phyloP scores from a whole-genome alignment of 495 filamentous ascomycete species.

The Aspergillus coremiiformis region DNA sequence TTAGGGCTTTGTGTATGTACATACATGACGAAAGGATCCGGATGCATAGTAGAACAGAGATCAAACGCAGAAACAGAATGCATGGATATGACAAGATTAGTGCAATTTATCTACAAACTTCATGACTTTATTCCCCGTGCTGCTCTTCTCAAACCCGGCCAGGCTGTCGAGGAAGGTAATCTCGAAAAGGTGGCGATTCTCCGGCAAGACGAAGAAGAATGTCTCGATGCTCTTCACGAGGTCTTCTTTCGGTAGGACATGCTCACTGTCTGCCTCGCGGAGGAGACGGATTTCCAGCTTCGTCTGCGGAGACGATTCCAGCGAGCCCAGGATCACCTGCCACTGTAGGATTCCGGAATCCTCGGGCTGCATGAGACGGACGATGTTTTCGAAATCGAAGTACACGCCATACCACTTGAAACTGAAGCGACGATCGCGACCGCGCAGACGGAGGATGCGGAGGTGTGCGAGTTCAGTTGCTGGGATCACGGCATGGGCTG shows the following conservation, averaged over 20 bases:
- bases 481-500: neutral
- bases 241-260: slow-evolving; percentile 20
- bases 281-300: slow-evolving; percentile 11
- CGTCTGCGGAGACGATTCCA: slow-evolving; percentile 3
- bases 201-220: slow-evolving; percentile 7
- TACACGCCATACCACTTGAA: slow-evolving; percentile 30
- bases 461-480: slow-evolving; percentile 4
- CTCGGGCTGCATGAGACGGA: slow-evolving; percentile 8
- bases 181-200: slow-evolving; percentile 1
- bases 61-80: too few species aligned
- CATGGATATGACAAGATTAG: too few species aligned
- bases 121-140: slow-evolving; percentile 9
- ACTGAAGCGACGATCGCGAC: slow-evolving; percentile 28
- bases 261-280: slow-evolving; percentile 6
- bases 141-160: slow-evolving; percentile 7
- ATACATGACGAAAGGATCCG: too few species aligned
- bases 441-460: slow-evolving; percentile 20
- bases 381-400: slow-evolving; percentile 20
- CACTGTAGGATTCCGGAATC: slow-evolving; percentile 26
- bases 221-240: neutral
- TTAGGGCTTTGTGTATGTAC: too few species aligned
- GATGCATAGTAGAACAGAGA: too few species aligned
- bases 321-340: slow-evolving; percentile 25
- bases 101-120: slow-evolving; percentile 8
- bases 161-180: slow-evolving; percentile 3